These are phyloP conservation scores for Choricystis sp. DNA, from an alignment of 139 green algal species.

Conservation along the genomic window DNA sequence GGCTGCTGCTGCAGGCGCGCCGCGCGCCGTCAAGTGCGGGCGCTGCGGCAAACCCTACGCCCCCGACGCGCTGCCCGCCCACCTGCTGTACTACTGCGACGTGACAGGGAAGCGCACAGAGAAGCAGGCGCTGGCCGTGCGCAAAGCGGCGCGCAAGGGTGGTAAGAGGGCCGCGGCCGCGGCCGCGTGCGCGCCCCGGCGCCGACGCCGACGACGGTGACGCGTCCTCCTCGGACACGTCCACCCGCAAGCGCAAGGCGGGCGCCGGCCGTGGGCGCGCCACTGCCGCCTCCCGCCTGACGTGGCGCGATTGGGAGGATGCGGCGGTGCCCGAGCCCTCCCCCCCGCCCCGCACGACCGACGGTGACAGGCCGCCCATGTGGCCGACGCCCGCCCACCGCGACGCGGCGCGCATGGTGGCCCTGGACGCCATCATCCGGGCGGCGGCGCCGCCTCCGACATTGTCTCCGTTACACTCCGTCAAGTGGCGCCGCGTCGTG, in stretches of 20 bases:
- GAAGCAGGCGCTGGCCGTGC: slow-evolving; percentile 59
- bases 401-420: neutral
- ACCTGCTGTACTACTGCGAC: slow-evolving; percentile 84
- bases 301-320: neutral
- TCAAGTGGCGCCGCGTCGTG: slow-evolving; percentile 67
- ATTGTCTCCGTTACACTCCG: slow-evolving; percentile 6
- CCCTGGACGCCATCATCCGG: neutral
- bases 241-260: too few species aligned
- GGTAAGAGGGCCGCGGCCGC: neutral
- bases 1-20: slow-evolving; percentile 1
- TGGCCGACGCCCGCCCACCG: neutral
- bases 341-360: too few species aligned
- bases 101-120: slow-evolving; percentile 62
- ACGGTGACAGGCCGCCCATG: too few species aligned
- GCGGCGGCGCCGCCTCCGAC: slow-evolving; percentile 1
- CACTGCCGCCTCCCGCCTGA: neutral
- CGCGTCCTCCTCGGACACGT: neutral
- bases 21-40: slow-evolving; percentile 44
- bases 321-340: neutral
- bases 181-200: neutral
- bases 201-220: neutral
- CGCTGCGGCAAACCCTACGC: slow-evolving; percentile 75
- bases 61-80: slow-evolving; percentile 48
- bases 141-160: slow-evolving; percentile 38
- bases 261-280: too few species aligned